Base-by-base conservation (phyloP, 1,284 basidiomycete genomes). In the Malassezia dermatis region DNA sequence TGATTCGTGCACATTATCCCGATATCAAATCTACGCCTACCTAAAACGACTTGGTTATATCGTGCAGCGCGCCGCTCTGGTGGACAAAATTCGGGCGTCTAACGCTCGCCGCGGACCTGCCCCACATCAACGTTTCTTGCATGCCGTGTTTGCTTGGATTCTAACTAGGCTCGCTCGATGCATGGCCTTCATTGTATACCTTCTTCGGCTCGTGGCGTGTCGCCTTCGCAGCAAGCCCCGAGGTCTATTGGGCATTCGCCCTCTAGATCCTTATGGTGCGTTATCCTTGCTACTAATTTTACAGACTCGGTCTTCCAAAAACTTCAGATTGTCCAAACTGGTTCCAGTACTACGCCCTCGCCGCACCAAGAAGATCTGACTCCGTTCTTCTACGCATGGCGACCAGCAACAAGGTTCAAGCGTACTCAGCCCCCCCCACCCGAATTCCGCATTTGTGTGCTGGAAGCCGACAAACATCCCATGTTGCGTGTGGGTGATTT, bases 1-100 rank as follows among this genome's bases (percentile, higher is more conserved):
- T 37, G 85, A 88, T 50, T 83, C 81, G 24, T 72, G 91, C 30
- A 86, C 85, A 0, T 76, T 88, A 61, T 89, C 94, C 67, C 80
- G 82, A 48, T 91, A 93, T 71, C 88, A 93, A 79, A 86, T 93
- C 15, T 96, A 88, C 69, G 82, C 91, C 0, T 91, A 93, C 72
- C 79, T 96, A 23, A 89, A 86, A 68, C 83, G 93, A 10, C 78
- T 96, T 24, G 93, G 93, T 10, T 98, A 94, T 75, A 81, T 84
- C 3, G 83, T 96, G 6, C 88, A 84, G 44, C 81, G 91, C 19
- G 78, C 85, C 1, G 63, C 17, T 11, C 46, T 65, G 7, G 54
- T 64, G 0, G 71, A 73, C 30, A 51, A 53, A 1, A 34, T 63
- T 1, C 58, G 66, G 27, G 37, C 48, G 15, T 13, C 37, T n/a